Conservation (phyloP, 2,329 filamentous ascomycete genomes). For the Hypoxylon sp. region DNA sequence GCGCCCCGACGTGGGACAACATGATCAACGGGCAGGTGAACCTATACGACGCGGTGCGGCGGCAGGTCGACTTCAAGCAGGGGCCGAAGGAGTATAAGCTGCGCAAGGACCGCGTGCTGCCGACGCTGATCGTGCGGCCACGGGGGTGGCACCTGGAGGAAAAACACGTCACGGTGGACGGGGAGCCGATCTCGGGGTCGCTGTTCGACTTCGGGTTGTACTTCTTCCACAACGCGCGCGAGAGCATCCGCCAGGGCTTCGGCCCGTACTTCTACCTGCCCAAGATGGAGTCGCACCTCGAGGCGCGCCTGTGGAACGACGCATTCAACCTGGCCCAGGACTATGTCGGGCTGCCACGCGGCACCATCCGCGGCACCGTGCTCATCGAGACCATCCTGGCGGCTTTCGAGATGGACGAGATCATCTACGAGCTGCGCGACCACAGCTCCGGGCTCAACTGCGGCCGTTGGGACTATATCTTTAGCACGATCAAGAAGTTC, state of each 20-base stretch:
- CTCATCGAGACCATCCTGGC: constrained; percentile 98
- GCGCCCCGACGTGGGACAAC: constrained; percentile 97
- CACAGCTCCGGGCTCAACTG: constrained; percentile 98
- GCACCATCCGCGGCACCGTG: constrained; percentile 94
- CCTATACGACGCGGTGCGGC: constrained; percentile 94
- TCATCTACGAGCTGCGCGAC: constrained; percentile 98
- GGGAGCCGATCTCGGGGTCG: constrained; percentile 90
- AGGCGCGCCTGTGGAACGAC: constrained; percentile 98
- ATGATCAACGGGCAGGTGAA: constrained; percentile 99
- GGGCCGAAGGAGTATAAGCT: constrained; percentile 98
- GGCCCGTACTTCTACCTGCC: constrained; percentile 98
- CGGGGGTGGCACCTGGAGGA: constrained; percentile 98
- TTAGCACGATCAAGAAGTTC: constrained; percentile 99
- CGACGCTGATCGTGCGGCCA: constrained; percentile 93
- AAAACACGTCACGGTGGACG: constrained; percentile 97
- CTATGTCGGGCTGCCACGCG: constrained; percentile 87
- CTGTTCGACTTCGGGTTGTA: constrained; percentile 99
- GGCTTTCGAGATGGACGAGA: constrained; percentile 99
- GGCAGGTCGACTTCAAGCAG: constrained; percentile 95
- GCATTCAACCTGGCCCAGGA: constrained; percentile 97
- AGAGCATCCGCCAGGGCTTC: constrained; percentile 83
- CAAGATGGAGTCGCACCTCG: constrained; percentile 98
- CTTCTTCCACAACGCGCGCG: constrained; percentile 97
- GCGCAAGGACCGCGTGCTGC: constrained; percentile 84
- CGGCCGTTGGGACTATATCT: constrained; percentile 99